Evolutionary conservation across 192 early-diverging fungal genomes (phyloP), one percentile per base, ranked within the genome.

Genomic region (Coemansia sp.): DNA sequence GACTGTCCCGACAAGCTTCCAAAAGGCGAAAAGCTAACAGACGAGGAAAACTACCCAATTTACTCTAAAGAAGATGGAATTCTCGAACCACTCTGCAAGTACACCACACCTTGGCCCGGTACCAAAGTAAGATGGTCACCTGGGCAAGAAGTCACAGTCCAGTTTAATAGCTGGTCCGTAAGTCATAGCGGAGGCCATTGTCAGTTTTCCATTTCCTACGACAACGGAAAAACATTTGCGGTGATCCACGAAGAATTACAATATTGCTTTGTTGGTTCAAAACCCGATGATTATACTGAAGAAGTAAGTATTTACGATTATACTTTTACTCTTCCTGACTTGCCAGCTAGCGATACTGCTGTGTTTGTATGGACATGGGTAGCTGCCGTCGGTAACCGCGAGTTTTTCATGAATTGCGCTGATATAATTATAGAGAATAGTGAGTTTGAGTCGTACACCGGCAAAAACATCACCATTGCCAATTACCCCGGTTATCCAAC

Each of bases 171-270:
- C 7, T 41, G 41, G 32, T 28, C 54, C 1, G 70, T 61, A 0
- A 69, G 66, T 28, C 88, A 89, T 60, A 73, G 73, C 28, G 88
- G 89, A 1, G 90, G 90, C 3, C 87, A 90, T 52, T 90, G 89
- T 33, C 85, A 91, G 67, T 90, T 88, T 67, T 84, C 89, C 0
- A 71, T 90, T 7, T 90, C 89, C 0, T 88, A 86, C 48, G 90
- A 91, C 55, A 58, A 62, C 33, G 89, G 85, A 33, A 71, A 83
- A 34, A 88, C 82, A 28, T 89, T 85, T 71, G 87, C 83, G 2
- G 88, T 88, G 4, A 53, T 91, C 18, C 78, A 88, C 51, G 75
- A 81, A 20, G 63, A 72, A 18, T 60, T 86, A 12, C 51, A 78
- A 11, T 51, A 72, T 32, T 86, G 85, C 62, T 74, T 87, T 67